Base-by-base conservation (phyloP, 768 basidiomycete species). In the Lanmaoa pseudosensibilis region DNA sequence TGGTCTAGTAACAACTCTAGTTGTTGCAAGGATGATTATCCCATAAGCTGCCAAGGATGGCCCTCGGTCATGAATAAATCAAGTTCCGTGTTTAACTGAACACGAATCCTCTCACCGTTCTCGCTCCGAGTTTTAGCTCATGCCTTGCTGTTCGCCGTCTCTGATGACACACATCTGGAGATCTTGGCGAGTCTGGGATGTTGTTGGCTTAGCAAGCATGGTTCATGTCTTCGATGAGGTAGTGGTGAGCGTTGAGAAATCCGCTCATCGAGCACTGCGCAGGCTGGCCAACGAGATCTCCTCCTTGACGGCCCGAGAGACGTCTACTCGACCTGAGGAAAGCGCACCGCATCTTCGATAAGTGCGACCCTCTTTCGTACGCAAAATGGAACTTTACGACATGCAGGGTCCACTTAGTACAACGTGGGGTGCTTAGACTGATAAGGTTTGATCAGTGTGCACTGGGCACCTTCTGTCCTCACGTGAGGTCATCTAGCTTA, bases 261-360 rank as follows among this genome's bases (percentile, higher is more conserved):
- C 10, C 2, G 32, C 10, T 3, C 32, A 32, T 32, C 10, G 32
- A 32, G 32, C 13, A 21, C 4, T 27, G 27, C 27, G 5, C 27
- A 27, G 27, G 27, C 27, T 27, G 27, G 27, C 27, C 27, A 27
- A 27, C 27, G 27, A 5, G 27, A 7, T 27, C 27, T 27, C 27
- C 27, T 27, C 27, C 27, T 27, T 27, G 5, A 27, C 27, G 6
- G 7, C 27, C 27, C 5, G 27, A 27, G 27, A 27, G 27, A 27
- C 27, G 7, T 27, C 27, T 7, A 4, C 2, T 5, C 27, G 6
- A 5, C 27, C 6, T 27, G 25, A 25, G 25, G 25, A 21, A 27
- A 11, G 55, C 73, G 40, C 49, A 79, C 78, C 15, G 83, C 76
- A 62, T 85, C 83, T 7, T 82, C 83, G 5, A 79, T 65, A 12